Conservation (phyloP, 2,329 filamentous ascomycete genomes). For the Rhytidhysteron rufulum region DNA sequence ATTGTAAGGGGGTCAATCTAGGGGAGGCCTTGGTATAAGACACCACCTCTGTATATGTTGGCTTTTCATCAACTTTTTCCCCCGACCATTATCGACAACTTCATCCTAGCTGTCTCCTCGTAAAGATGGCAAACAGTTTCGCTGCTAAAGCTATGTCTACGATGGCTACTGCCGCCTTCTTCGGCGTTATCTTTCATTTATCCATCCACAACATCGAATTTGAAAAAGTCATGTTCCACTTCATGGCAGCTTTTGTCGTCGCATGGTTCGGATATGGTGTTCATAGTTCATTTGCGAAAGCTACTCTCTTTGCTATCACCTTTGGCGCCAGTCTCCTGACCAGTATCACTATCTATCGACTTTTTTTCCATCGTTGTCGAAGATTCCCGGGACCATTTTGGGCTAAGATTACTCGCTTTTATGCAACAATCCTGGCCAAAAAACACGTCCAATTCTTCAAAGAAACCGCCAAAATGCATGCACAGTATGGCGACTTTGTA, state of each 20-base stretch:
- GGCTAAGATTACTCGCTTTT: slow-evolving; percentile 24
- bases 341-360: slow-evolving; percentile 21
- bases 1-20: too few relatives aligned
- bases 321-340: slow-evolving; percentile 13
- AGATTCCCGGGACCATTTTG: slow-evolving; percentile 20
- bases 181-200: slow-evolving; percentile 17
- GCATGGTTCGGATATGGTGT: slow-evolving; percentile 8
- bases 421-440: slow-evolving; percentile 19
- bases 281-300: slow-evolving; percentile 5
- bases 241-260: slow-evolving; percentile 12
- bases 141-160: neutral
- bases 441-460: slow-evolving; percentile 25
- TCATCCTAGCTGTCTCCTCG: too few relatives aligned
- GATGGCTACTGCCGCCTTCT: slow-evolving; percentile 5
- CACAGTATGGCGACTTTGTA: slow-evolving; percentile 31
- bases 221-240: slow-evolving; percentile 21
- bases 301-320: slow-evolving; percentile 7
- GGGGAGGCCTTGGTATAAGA: too few relatives aligned
- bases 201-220: slow-evolving; percentile 16
- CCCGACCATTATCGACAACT: too few relatives aligned
- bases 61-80: too few relatives aligned
- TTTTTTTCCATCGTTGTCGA: slow-evolving; percentile 21
- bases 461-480: slow-evolving; percentile 24
- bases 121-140: too few relatives aligned
- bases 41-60: too few relatives aligned